These are phyloP conservation scores for Aureobasidium sp. DNA, from an alignment of 2,329 filamentous ascomycete species.

Conservation along the genomic window DNA sequence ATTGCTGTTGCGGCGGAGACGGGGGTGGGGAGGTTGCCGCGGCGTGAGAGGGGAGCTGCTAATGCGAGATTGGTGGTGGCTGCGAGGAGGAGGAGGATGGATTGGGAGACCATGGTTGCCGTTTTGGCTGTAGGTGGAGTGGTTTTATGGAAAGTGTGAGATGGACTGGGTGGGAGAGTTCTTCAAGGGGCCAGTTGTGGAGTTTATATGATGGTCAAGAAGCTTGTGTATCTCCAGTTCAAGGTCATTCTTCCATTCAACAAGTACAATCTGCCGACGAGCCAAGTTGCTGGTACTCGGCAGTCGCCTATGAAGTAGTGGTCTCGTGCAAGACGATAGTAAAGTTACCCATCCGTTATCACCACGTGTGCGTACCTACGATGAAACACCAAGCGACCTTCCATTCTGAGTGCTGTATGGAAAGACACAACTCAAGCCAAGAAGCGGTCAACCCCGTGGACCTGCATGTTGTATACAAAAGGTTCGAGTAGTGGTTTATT, in stretches of 20 bases:
- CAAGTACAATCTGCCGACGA: not conserved
- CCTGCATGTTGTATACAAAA: slow-evolving; percentile 7
- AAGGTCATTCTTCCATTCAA: not conserved
- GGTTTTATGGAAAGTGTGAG: not conserved
- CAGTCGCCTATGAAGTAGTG: not conserved
- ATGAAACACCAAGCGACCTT: slow-evolving; percentile 1
- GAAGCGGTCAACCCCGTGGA: slow-evolving; percentile 1
- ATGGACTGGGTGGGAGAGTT: not conserved
- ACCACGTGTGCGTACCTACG: not conserved
- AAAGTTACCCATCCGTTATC: not conserved
- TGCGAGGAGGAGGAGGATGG: slow-evolving; percentile 16
- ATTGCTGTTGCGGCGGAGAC: slow-evolving; percentile 22
- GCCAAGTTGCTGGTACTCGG: not conserved
- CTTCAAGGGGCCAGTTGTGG: not conserved
- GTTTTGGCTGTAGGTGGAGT: not conserved
- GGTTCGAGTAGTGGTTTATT: not conserved
- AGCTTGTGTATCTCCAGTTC: not conserved
- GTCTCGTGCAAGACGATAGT: not conserved
- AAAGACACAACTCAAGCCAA: not conserved
- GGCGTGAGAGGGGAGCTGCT: slow-evolving; percentile 18
- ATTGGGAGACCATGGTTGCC: slow-evolving; percentile 17
- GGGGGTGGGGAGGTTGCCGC: slow-evolving; percentile 23
- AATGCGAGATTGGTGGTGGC: slow-evolving; percentile 14
- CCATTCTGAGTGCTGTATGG: not conserved
- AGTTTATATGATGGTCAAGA: not conserved